Percentiles rank a stretch among this genome's conserved stretches.
Evolutionary conservation across 2,329 filamentous ascomycete genomes (phyloP).

Genomic region (Ophiostoma tasmaniense): DNA sequence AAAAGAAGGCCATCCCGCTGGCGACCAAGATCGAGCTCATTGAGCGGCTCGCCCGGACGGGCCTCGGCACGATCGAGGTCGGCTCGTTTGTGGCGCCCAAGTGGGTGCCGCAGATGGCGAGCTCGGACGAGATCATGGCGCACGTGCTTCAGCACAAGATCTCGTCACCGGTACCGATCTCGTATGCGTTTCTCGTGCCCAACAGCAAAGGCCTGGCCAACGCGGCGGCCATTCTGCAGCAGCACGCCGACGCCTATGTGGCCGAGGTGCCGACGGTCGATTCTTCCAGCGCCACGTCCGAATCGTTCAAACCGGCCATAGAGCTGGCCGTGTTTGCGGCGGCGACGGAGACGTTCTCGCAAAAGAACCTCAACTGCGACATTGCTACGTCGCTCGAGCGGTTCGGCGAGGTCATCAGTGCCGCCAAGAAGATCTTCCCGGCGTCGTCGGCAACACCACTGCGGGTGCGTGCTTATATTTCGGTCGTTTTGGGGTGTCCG

Average conservation of each 20-base stretch:
- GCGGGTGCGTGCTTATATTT: constrained; percentile 70
- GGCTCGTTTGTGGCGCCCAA: constrained; percentile 77
- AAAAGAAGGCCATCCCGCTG: constrained; percentile 62
- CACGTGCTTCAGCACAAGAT: constrained; percentile 54
- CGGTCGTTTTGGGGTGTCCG: constrained; percentile 71
- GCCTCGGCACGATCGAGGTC: constrained; percentile 66
- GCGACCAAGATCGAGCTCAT: constrained; percentile 71
- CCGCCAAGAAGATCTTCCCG: constrained; percentile 51
- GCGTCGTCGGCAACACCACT: constrained; percentile 35
- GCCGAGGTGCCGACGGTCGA: constrained; percentile 35
- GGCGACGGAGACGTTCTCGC: constrained; percentile 71
- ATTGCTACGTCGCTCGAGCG: constrained; percentile 63
- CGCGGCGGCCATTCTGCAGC: constrained; percentile 46
- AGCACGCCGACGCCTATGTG: constrained; percentile 41
- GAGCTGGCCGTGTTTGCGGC: constrained; percentile 53
- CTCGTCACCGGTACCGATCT: constrained; percentile 47
- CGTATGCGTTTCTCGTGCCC: constrained; percentile 73
- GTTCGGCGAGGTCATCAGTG: constrained; percentile 61
- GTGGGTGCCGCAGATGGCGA: constrained; percentile 83
- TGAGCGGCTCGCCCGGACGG: constrained; percentile 57
- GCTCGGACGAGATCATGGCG: constrained; percentile 65
- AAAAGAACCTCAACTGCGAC: constrained; percentile 74
- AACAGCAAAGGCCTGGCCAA: constrained; percentile 65
- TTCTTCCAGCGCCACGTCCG: no score
- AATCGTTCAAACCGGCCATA: constrained; percentile 29